These are phyloP conservation scores for Fusarium sp. DNA, from an alignment of 2,329 filamentous ascomycete species.

Conservation along the genomic window DNA sequence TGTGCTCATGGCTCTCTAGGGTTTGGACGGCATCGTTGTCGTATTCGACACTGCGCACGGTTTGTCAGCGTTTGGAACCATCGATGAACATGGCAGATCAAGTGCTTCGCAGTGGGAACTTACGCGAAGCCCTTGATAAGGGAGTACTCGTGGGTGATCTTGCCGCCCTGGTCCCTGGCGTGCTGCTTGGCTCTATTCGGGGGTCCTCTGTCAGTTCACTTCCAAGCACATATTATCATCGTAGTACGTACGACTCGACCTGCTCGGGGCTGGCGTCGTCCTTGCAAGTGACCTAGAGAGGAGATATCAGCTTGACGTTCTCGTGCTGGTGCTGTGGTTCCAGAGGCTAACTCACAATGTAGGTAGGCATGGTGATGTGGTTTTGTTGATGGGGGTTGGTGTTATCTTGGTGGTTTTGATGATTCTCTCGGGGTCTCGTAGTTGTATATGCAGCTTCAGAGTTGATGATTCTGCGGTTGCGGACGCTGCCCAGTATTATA, in stretches of 20 bases:
- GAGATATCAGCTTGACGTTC: conserved; percentile 25
- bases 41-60: conserved; percentile 74
- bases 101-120: conserved; percentile 49
- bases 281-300: conserved; percentile 81
- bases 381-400: conserved; percentile 12
- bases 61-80: conserved; percentile 2
- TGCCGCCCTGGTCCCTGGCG: conserved; percentile 80
- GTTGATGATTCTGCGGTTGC: conserved; percentile 20
- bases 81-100: neutral
- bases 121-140: conserved; percentile 96
- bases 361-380: conserved; percentile 63
- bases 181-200: conserved; percentile 79
- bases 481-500: conserved; percentile 45
- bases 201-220: conserved; percentile 5
- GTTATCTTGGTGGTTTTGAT: conserved; percentile 10
- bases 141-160: conserved; percentile 85
- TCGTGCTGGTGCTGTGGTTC: neutral
- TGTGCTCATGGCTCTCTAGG: conserved; percentile 75
- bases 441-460: conserved; percentile 30
- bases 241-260: conserved; percentile 70
- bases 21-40: conserved; percentile 74
- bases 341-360: conserved; percentile 61
- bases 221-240: neutral
- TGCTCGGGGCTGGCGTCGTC: conserved; percentile 73
- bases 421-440: conserved; percentile 15